phyloP scores from a whole-genome alignment of 345 rosid species.

The Acer yangbiense region DNA sequence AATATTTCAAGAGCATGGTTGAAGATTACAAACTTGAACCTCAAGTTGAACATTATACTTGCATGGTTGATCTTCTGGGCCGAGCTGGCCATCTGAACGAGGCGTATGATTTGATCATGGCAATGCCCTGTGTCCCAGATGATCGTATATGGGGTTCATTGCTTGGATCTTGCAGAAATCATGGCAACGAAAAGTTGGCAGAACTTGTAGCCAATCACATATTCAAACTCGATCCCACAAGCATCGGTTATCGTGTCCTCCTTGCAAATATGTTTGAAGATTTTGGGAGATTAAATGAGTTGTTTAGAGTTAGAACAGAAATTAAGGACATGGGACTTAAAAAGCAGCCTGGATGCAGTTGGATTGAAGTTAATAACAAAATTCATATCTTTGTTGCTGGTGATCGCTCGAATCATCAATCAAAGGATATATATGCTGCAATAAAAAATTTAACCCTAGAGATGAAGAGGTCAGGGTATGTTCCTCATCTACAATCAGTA shows the following conservation, averaged over 20 bases:
- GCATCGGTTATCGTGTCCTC: slow-evolving; percentile 40
- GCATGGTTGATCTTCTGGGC: slow-evolving; percentile 58
- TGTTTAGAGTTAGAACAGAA: slow-evolving; percentile 32
- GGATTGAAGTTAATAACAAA: slow-evolving; percentile 44
- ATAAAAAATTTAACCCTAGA: slow-evolving; percentile 34
- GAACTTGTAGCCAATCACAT: slow-evolving; percentile 33
- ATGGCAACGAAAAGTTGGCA: slow-evolving; percentile 38
- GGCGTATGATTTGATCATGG: slow-evolving; percentile 44
- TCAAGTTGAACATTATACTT: slow-evolving; percentile 47
- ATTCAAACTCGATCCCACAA: slow-evolving; percentile 34
- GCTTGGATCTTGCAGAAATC: slow-evolving; percentile 53
- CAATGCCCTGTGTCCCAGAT: slow-evolving; percentile 47
- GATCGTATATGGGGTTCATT: slow-evolving; percentile 52
- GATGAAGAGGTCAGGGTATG: slow-evolving; percentile 30
- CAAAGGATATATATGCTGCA: slow-evolving; percentile 30
- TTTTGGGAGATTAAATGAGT: slow-evolving; percentile 29
- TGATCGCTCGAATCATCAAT: slow-evolving; percentile 35
- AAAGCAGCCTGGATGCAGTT: slow-evolving; percentile 56
- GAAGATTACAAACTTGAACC: slow-evolving; percentile 45
- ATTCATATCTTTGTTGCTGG: slow-evolving; percentile 36
- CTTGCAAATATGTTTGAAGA: slow-evolving; percentile 48
- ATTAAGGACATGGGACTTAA: slow-evolving; percentile 38
- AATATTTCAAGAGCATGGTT: slow-evolving; percentile 39
- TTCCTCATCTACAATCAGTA: slow-evolving; percentile 22
- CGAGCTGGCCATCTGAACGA: slow-evolving; percentile 42